A percentile compares a stretch with the other conserved stretches of the same genome.
phyloP scores from a whole-genome alignment of 1,284 basidiomycete species.

The Boletus hoseneyae region DNA sequence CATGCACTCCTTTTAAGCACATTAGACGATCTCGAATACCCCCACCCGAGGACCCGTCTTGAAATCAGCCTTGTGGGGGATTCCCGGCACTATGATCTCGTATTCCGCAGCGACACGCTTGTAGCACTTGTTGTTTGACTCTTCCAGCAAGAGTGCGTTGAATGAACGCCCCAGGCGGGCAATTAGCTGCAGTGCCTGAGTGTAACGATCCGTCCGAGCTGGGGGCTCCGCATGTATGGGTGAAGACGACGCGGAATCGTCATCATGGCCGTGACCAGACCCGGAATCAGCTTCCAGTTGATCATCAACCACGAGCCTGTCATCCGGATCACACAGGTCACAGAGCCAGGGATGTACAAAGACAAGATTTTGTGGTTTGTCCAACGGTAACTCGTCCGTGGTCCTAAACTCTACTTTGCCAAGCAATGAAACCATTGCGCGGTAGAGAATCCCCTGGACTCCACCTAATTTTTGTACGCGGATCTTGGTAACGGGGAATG shows the following conservation, averaged over 20 bases:
- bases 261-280: neutral
- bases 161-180: slow-evolving; percentile 7
- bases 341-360: slow-evolving; percentile 12
- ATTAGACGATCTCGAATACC: slow-evolving; percentile 2
- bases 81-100: slow-evolving; percentile 5
- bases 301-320: neutral
- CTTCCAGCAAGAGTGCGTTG: slow-evolving; percentile 6
- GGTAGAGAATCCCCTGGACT: neutral
- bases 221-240: neutral
- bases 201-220: neutral
- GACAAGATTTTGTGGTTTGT: slow-evolving; percentile 1
- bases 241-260: neutral
- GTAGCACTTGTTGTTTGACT: neutral
- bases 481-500: neutral
- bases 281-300: neutral
- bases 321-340: neutral
- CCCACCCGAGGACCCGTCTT: neutral
- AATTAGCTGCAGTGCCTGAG: slow-evolving; percentile 1
- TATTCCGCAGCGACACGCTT: slow-evolving; percentile 7
- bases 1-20: neutral
- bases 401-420: slow-evolving; percentile 8
- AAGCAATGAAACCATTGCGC: neutral
- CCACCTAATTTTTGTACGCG: neutral
- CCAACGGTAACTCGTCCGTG: neutral
- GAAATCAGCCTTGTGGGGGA: neutral